A percentile compares a stretch with the other conserved stretches of the same genome.
These are phyloP conservation scores for Trichosporon faecale DNA, from an alignment of 1,284 basidiomycete genomes.

Conservation along the genomic window DNA sequence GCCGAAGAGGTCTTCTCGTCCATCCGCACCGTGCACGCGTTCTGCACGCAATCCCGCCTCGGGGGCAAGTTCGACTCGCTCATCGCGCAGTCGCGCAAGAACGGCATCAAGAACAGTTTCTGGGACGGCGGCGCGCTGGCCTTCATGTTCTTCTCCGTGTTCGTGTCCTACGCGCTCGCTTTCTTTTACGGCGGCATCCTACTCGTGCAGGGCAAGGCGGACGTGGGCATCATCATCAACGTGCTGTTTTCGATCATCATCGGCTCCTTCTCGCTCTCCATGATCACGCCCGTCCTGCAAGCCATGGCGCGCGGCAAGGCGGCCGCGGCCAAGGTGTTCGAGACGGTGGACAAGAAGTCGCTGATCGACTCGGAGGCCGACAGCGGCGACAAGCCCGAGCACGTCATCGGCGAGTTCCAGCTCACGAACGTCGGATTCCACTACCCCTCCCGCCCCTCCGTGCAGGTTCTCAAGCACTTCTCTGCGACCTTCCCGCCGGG, in stretches of 20 bases:
- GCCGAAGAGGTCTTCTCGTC: conserved; percentile 83
- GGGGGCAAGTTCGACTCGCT: conserved; percentile 66
- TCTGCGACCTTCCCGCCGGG: conserved; percentile 53
- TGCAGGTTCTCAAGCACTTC: conserved; percentile 74
- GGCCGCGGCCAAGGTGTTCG: conserved; percentile 89
- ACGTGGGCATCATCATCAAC: conserved; percentile 69
- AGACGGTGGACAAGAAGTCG: conserved; percentile 80
- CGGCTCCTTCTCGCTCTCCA: conserved; percentile 78
- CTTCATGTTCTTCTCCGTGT: conserved; percentile 71
- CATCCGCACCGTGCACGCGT: conserved; percentile 70
- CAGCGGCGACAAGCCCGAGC: conserved; percentile 67
- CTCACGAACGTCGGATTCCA: conserved; percentile 67
- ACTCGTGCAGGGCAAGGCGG: conserved; percentile 54
- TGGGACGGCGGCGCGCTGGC: conserved; percentile 67
- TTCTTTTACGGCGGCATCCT: conserved; percentile 53
- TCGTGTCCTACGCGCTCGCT: conserved; percentile 54
- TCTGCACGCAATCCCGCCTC: conserved; percentile 73
- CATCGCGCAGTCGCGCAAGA: conserved; percentile 59
- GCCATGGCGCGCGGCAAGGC: conserved; percentile 76
- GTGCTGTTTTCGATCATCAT: conserved; percentile 77
- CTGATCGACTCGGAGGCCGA: conserved; percentile 75
- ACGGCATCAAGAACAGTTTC: conserved; percentile 67
- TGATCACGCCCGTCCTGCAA: conserved; percentile 68
- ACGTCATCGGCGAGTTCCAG: conserved; percentile 68
- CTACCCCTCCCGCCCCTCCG: conserved; percentile 83